Evolutionary conservation across 305 asterid genomes (phyloP).

Genomic region (Striga hermonthica): DNA sequence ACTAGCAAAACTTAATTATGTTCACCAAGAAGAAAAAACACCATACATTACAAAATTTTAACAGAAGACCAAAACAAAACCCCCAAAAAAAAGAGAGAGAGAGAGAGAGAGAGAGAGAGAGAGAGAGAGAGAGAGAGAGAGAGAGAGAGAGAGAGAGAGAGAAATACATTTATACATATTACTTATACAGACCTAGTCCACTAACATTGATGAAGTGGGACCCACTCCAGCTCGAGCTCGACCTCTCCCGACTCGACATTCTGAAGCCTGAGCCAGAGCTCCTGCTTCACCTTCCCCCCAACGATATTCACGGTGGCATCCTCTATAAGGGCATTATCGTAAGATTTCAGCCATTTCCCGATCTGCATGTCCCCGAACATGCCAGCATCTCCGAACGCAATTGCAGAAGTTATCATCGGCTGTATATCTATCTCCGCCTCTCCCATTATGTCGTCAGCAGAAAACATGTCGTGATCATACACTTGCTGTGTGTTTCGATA

Average conservation of each 20-base stretch:
- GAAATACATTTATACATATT: background rate
- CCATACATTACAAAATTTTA: too few relatives aligned
- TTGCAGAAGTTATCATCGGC: slow-evolving; percentile 60
- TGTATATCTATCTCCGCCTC: slow-evolving; percentile 71
- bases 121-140: too few relatives aligned
- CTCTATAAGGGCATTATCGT: slow-evolving; percentile 59
- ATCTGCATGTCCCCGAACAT: slow-evolving; percentile 61
- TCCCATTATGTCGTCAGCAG: slow-evolving; percentile 77
- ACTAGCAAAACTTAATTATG: background rate
- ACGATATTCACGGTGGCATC: slow-evolving; percentile 59
- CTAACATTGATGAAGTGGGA: slow-evolving; percentile 40
- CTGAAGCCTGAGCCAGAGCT: slow-evolving; percentile 55
- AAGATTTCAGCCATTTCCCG: slow-evolving; percentile 70
- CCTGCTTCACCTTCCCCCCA: slow-evolving; percentile 67
- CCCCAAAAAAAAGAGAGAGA: background rate
- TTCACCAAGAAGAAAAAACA: background rate
- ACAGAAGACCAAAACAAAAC: too few relatives aligned
- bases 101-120: background rate
- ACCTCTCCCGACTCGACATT: slow-evolving; percentile 67
- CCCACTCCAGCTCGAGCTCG: slow-evolving; percentile 67
- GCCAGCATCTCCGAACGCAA: slow-evolving; percentile 50
- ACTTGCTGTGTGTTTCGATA: slow-evolving; percentile 44
- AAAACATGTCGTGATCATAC: slow-evolving; percentile 57
- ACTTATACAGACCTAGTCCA: background rate
- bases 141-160: too few relatives aligned